Conservation (phyloP, 345 rosid genomes). For the Viola odorata region DNA sequence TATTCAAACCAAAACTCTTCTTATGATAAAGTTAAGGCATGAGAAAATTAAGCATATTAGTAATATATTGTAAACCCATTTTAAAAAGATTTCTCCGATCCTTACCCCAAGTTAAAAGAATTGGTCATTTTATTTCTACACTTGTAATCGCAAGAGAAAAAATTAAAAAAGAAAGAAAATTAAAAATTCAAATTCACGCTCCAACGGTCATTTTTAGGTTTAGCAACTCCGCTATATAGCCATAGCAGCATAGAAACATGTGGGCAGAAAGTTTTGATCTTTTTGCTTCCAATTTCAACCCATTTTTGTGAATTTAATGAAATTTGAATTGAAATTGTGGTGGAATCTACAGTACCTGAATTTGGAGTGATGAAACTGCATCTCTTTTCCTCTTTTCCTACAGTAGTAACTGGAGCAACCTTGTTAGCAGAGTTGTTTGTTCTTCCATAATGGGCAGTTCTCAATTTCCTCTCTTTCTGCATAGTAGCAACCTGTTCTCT, state of each 20-base stretch:
- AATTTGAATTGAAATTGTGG: too few relatives aligned
- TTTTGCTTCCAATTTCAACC: not conserved
- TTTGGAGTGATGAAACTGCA: slow-evolving; percentile 63
- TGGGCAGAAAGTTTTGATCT: not conserved
- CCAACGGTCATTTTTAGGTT: slow-evolving; percentile 24
- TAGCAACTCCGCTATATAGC: not conserved
- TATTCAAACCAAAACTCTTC: too few relatives aligned
- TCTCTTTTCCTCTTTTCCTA: slow-evolving; percentile 36
- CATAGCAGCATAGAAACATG: not conserved
- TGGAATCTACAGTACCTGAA: slow-evolving; percentile 36
- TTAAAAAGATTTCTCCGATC: too few relatives aligned
- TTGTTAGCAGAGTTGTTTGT: slow-evolving; percentile 34
- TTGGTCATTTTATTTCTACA: too few relatives aligned
- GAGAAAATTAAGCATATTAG: too few relatives aligned
- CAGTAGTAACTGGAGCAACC: slow-evolving; percentile 1
- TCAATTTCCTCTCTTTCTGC: slow-evolving; percentile 54
- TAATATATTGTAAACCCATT: not conserved
- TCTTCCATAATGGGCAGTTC: slow-evolving; percentile 68
- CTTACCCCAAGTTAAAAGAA: too few relatives aligned
- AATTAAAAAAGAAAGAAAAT: not conserved
- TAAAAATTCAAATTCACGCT: slow-evolving; percentile 23
- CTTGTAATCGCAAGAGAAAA: not conserved
- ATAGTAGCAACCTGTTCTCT: slow-evolving; percentile 54
- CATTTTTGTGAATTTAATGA: too few relatives aligned
- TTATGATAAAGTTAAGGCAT: too few relatives aligned